Conservation (phyloP, 495 filamentous ascomycete species). For the Tuber magnatum region DNA sequence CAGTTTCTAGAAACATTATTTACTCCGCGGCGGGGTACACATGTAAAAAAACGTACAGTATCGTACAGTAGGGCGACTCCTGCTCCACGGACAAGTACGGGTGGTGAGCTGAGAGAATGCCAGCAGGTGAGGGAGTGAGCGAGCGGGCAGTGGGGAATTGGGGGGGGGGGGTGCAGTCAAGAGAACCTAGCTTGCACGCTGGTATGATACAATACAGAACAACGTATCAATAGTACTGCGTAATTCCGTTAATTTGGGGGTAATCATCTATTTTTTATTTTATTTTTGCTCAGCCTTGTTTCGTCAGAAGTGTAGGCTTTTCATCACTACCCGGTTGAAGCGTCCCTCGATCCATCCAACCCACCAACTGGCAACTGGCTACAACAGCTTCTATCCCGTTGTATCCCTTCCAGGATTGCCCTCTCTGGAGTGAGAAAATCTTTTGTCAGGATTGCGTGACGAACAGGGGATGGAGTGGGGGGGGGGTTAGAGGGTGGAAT, state of each 20-base stretch:
- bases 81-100: not conserved
- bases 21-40: not conserved
- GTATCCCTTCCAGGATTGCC: not conserved
- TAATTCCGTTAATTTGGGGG: not conserved
- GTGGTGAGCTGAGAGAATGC: not conserved
- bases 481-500: not conserved
- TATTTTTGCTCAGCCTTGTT: not conserved
- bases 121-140: slow-evolving; percentile 13
- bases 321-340: not conserved
- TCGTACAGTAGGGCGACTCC: not conserved
- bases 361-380: not conserved
- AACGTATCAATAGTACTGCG: not conserved
- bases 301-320: not conserved
- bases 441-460: not conserved
- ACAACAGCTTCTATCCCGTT: not conserved
- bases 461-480: not conserved
- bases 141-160: not conserved
- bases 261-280: not conserved
- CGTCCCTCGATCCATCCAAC: not conserved
- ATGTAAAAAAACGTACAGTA: not conserved
- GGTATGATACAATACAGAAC: not conserved
- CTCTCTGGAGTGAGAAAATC: not conserved
- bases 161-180: not conserved
- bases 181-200: not conserved
- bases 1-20: slow-evolving; percentile 3